Evolutionary conservation across 2,329 filamentous ascomycete genomes (phyloP), one percentile per base, ranked within the genome.

Genomic region (Metarhizium rileyi): DNA sequence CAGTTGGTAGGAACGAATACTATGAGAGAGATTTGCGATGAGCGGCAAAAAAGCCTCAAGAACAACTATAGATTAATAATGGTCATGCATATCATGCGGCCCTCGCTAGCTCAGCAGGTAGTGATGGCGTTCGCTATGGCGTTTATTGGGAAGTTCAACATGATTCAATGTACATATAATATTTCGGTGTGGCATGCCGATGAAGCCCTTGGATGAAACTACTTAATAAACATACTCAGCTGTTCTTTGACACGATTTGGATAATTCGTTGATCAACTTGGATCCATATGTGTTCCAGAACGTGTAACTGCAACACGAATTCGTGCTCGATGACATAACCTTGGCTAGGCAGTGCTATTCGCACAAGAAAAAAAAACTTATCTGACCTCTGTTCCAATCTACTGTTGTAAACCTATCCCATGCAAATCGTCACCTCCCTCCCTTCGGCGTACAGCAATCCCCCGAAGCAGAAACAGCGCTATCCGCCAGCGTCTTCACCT

Each of bases 401-500:
- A n/a, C n/a, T n/a, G n/a, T n/a, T n/a, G n/a, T n/a, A n/a, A n/a
- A n/a, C n/a, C n/a, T n/a, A n/a, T n/a, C n/a, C 30, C 30, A 12
- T 12, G 10, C 9, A 12, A 33, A n/a, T 5, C 30, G 16, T 26
- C 20, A 42, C 38, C 25, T 42, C 10, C 16, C 46, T 20, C 36
- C 68, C 60, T 72, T 76, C 1, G 73, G 74, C 42, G 66, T 64
- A 56, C 78, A 81, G 60, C 78, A 81, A 56, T 80, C 76, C 3
- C 74, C 75, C 0, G 74, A 73, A 16, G 66, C 64, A 7, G 58
- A 58, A 9, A 66, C 68, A 8, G 70, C 76, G n/a, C 63, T 63
- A 56, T 76, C 71, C 14, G 72, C 74, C 42, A 80, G 62, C 4
- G 66, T 66, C 49, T 63, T 68, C 35, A 76, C 61, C 22, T 61